A percentile compares a stretch with the other conserved stretches of the same genome.
Evolutionary conservation across 139 green algal species (phyloP).

Genomic region (Gonium pectorale): DNA sequence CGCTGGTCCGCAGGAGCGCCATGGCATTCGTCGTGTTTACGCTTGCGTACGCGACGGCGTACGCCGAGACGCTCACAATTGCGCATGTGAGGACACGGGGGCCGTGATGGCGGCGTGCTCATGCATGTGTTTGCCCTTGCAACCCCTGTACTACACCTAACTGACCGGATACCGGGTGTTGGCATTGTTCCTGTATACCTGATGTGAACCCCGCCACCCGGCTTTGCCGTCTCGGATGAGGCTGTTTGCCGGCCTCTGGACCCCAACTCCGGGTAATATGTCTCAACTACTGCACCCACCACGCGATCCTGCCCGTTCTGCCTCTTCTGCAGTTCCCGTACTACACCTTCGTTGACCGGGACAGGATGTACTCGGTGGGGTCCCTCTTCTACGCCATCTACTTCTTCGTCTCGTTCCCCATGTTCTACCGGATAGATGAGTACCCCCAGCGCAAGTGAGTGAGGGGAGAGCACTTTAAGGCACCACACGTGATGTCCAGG

Average conservation of each 20-base stretch:
- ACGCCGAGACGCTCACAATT: constrained; percentile 97
- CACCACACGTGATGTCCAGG: too few relatives aligned
- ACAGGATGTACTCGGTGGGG: constrained; percentile 92
- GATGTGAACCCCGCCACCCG: too few relatives aligned
- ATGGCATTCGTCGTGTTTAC: constrained; percentile 77
- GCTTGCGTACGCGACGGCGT: constrained; percentile 93
- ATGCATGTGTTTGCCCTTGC: too few relatives aligned
- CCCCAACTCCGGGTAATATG: too few relatives aligned
- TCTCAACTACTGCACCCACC: too few relatives aligned
- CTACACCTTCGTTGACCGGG: constrained; percentile 89
- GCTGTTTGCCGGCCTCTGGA: too few relatives aligned
- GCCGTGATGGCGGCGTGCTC: neutral
- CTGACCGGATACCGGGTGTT: too few relatives aligned
- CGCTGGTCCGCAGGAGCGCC: constrained; percentile 43
- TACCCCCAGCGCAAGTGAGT: constrained; percentile 43
- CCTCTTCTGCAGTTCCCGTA: constrained; percentile 94
- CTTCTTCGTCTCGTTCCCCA: constrained; percentile 97
- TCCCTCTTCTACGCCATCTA: constrained; percentile 99
- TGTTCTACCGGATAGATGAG: constrained; percentile 92
- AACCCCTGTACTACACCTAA: too few relatives aligned
- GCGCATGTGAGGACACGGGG: constrained; percentile 65
- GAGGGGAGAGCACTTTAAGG: too few relatives aligned
- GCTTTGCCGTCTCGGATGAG: too few relatives aligned
- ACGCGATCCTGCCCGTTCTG: too few relatives aligned
- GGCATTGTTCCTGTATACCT: too few relatives aligned